These are phyloP conservation scores for Alternaria sp. DNA, from an alignment of 2,329 filamentous ascomycete species.

Conservation along the genomic window DNA sequence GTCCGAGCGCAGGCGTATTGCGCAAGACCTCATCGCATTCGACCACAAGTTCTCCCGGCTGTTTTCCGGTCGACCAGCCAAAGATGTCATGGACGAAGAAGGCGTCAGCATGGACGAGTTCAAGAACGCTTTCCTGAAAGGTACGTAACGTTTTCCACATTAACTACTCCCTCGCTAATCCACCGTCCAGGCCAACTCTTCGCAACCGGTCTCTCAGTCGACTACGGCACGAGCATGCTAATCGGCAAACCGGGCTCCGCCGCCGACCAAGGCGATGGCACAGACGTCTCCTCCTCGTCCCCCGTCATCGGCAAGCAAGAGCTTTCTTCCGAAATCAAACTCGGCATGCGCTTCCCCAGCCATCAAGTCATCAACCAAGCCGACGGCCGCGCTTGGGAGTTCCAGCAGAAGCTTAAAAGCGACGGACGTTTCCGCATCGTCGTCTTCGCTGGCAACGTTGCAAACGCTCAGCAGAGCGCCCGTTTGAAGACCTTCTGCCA, in stretches of 20 bases:
- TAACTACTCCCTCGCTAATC: background rate
- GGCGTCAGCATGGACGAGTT: constrained; percentile 69
- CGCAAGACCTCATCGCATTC: constrained; percentile 68
- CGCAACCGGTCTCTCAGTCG: constrained; percentile 62
- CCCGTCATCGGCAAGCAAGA: constrained; percentile 46
- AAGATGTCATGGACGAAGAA: constrained; percentile 64
- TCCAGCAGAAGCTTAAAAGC: constrained; percentile 63
- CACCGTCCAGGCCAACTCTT: constrained; percentile 59
- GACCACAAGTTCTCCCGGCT: constrained; percentile 57
- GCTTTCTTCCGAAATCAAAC: constrained; percentile 54
- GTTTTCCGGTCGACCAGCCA: constrained; percentile 59
- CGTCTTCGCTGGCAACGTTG: constrained; percentile 67
- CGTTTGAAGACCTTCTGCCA: constrained; percentile 58
- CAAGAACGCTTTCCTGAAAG: constrained; percentile 64
- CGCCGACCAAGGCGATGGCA: constrained; percentile 56
- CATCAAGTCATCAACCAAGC: constrained; percentile 66
- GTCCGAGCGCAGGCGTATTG: constrained; percentile 63
- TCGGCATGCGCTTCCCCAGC: constrained; percentile 65
- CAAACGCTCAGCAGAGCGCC: constrained; percentile 50
- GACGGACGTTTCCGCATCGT: constrained; percentile 66
- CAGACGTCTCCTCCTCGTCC: constrained; percentile 45
- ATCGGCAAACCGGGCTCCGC: constrained; percentile 59
- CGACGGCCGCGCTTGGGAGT: constrained; percentile 62
- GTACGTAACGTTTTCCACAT: background rate
- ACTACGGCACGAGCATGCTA: constrained; percentile 64